Evolutionary conservation across 2,329 filamentous ascomycete genomes (phyloP), one percentile per base, ranked within the genome.

Genomic region (Fusarium sp.): DNA sequence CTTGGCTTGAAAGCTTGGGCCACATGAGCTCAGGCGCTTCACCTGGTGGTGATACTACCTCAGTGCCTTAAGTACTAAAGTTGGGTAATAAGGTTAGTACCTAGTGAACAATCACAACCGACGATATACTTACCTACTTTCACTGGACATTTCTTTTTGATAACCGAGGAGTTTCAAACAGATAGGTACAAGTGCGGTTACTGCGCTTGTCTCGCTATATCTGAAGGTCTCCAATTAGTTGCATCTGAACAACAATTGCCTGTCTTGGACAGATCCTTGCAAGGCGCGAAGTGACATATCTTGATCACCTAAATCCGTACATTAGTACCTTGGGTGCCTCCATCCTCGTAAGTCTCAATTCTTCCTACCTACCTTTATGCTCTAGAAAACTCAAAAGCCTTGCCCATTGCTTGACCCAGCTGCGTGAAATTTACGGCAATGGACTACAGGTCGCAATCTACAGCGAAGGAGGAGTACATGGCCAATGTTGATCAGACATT

Each of bases 401-500:
- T 21, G 16, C 38, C 16, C 18, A 33, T 21, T 63, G 25, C 29
- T 62, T n/a, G 29, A 45, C 33, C 31, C 29, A 29, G 15, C 33
- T 41, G 25, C 12, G 16, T 21, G 35, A 52, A 15, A n/a, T 33
- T 29, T 33, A 29, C 48, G 23, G 64, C 41, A 27, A 81, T 80
- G 77, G 75, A 76, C 19, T 60, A 78, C 23, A 67, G 58, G 39
- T 69, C 75, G 51, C 75, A 73, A 51, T 71, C 62, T 64, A 71
- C 76, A 23, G 76, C 78, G 56, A 74, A 74, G 7, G 76, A 79
- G 52, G 63, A 73, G 29, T 80, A 83, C 70, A 77, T 77, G n/a
- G 69, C 84, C 45, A 89, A 87, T 76, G 83, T 95, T 48, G 88
- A 93, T 63, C 86, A 88, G 60, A 94, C 93, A 4, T 77, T 95